Evolutionary conservation across 1,284 basidiomycete genomes (phyloP), one percentile per base, ranked within the genome.

Genomic region (Polyporus tsugae): DNA sequence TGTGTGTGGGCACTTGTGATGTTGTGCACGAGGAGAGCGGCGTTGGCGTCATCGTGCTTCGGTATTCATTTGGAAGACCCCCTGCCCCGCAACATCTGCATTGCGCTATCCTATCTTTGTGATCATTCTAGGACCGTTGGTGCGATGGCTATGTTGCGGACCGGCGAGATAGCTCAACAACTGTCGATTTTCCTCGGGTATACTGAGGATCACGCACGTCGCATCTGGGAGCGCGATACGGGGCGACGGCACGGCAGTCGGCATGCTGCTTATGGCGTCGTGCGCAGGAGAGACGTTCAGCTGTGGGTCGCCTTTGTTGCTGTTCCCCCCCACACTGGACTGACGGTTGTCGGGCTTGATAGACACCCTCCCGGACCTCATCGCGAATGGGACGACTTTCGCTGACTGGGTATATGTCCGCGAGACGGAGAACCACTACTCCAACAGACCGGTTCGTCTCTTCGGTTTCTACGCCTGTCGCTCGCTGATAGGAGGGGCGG

Each of bases 401-500:
- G 39, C 64, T 6, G 66, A 82, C 61, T 85, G 82, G 82, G 72
- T 82, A 68, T 84, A 83, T 71, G 81, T 85, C 69, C 80, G 83
- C 22, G 76, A 80, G 62, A 85, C 83, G 0, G 78, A 79, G 22
- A 84, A 83, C 70, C 80, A 83, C 70, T 81, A 82, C 68, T 76
- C 74, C 55, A 78, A 82, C 52, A 82, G 76, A 0, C 82, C 82
- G 29, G 83, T 83, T 62, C 67, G 77, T 39, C 9, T 19, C 52
- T 15, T 59, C 22, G 6, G 7, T 41, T 22, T 15, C 6, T 41
- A 22, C 6, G 15, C 17, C n/a, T 15, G 52, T 57, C 42, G 36
- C 11, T 59, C 15, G 9, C 35, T 52, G 49, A 60, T 46, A 19
- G 19, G 15, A 9, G 59, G 22, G 7, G 6, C 39, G 35, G n/a